These are phyloP conservation scores for Lentinus tigrinus DNA, from an alignment of 768 basidiomycete genomes.

Conservation along the genomic window DNA sequence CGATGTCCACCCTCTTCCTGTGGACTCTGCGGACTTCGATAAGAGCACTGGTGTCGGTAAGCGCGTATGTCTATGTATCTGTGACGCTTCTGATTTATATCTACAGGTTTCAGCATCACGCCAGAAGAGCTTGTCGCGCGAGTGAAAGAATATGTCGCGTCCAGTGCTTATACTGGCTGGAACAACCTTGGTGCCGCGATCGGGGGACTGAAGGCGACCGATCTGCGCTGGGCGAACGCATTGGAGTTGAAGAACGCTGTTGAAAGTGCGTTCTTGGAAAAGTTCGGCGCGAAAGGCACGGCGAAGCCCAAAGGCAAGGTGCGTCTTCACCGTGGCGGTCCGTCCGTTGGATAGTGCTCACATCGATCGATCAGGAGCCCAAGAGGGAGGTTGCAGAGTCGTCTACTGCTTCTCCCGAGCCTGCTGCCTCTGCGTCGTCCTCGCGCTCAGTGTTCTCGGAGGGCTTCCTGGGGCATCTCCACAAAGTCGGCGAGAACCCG, in stretches of 20 bases:
- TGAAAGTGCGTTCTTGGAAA: slow-evolving; percentile 63
- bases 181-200: slow-evolving; percentile 65
- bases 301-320: slow-evolving; percentile 70
- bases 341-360: neutral
- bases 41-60: slow-evolving; percentile 83
- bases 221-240: slow-evolving; percentile 79
- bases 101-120: slow-evolving; percentile 76
- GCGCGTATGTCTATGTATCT: slow-evolving; percentile 25
- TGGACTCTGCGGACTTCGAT: slow-evolving; percentile 72
- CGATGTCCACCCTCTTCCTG: slow-evolving; percentile 55
- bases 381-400: slow-evolving; percentile 45
- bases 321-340: neutral
- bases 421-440: slow-evolving; percentile 36
- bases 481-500: slow-evolving; percentile 91
- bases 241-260: slow-evolving; percentile 82
- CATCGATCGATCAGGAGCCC: slow-evolving; percentile 37
- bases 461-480: slow-evolving; percentile 89
- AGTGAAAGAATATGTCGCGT: slow-evolving; percentile 56
- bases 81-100: neutral
- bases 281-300: slow-evolving; percentile 72
- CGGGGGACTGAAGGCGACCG: slow-evolving; percentile 59
- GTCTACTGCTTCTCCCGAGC: slow-evolving; percentile 31
- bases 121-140: slow-evolving; percentile 56
- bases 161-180: slow-evolving; percentile 69
- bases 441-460: slow-evolving; percentile 82